Evolutionary conservation across 2,329 filamentous ascomycete species (phyloP).

Genomic region (Sporothrix luriei): DNA sequence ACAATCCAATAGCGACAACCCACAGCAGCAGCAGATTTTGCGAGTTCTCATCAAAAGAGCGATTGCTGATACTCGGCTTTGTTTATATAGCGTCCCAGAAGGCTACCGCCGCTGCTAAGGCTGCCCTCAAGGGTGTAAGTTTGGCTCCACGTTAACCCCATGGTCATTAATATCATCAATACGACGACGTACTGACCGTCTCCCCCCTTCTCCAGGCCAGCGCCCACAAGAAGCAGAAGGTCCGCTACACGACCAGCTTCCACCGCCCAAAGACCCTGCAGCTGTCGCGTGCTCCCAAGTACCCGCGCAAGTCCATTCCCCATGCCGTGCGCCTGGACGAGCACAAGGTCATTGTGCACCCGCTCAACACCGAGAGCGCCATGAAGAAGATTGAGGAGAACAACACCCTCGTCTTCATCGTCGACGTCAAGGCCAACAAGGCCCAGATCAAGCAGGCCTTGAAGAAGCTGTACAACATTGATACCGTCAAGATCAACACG

Average conservation of each 20-base stretch:
- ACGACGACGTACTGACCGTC: not conserved
- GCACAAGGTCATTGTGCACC: conserved; percentile 97
- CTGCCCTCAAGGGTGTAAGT: conserved; percentile 93
- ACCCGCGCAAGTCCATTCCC: conserved; percentile 92
- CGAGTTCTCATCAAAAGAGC: conserved; percentile 66
- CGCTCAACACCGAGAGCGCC: conserved; percentile 98
- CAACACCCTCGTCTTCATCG: conserved; percentile 99
- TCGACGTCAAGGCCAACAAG: conserved; percentile 98
- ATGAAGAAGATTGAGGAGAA: conserved; percentile 99
- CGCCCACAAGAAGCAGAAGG: conserved; percentile 85
- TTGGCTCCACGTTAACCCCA: conserved; percentile 30
- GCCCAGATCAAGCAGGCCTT: conserved; percentile 96
- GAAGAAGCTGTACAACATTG: conserved; percentile 99
- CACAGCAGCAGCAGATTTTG: conserved; percentile 74
- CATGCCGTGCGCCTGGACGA: conserved; percentile 90
- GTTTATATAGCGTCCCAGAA: conserved; percentile 67
- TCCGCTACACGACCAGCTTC: conserved; percentile 91
- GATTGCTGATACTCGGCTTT: conserved; percentile 68
- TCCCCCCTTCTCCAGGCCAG: conserved; percentile 47
- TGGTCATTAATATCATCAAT: conserved; percentile 24
- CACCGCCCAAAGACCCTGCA: conserved; percentile 96
- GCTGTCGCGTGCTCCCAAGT: conserved; percentile 89
- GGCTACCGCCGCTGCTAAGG: conserved; percentile 92
- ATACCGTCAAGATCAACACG: conserved; percentile 98
- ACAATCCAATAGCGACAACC: conserved; percentile 24